Evolutionary conservation across 306 rosid species (phyloP), one percentile per base, ranked within the genome.

Genomic region (Spatholobus suberectus): DNA sequence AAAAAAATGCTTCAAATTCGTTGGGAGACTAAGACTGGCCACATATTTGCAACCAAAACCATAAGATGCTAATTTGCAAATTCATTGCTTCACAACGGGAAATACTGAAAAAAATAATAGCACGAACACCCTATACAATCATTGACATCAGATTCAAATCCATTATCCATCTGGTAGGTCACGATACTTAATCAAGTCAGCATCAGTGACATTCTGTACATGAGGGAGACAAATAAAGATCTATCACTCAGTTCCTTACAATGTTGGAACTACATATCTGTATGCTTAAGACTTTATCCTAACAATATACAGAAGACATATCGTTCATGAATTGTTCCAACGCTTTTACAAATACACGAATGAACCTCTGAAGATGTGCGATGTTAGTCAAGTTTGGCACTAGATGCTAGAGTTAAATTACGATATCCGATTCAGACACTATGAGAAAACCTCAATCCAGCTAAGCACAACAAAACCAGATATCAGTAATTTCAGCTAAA

Each of bases 391-490:
- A 83, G 79, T 70, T 76, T 17, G 20, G 68, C 10, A 43, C 24
- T 54, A 8, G 47, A 58, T 18, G 17, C 65, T 26, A 54, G 59
- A 78, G 77, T 20, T 82, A 62, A 65, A 79, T 79, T 75, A 40
- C 80, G 63, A 63, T 59, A 47, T 54, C 77, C 27, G 77, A 80
- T 84, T 79, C 80, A 66, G 66, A 73, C 18, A 76, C 75, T n/a
- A 26, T 20, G n/a, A 38, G 78, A 47, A 66, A 66, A 80, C 63
- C 54, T n/a, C 47, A 66, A 44, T n/a, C 76, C n/a, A 80, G 43
- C 73, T 75, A 73, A 77, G 54, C 81, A 76, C 27, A 66, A 67
- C 72, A 40, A 70, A 62, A 76, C 41, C 54, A 54, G 35, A 76
- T 14, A 76, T 43, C 83, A 82, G 75, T 66, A 37, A 68, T 55